Percentiles rank a stretch among this genome's conserved stretches.
phyloP scores from a whole-genome alignment of 2,329 filamentous ascomycete genomes.

The Talaromyces sp. region DNA sequence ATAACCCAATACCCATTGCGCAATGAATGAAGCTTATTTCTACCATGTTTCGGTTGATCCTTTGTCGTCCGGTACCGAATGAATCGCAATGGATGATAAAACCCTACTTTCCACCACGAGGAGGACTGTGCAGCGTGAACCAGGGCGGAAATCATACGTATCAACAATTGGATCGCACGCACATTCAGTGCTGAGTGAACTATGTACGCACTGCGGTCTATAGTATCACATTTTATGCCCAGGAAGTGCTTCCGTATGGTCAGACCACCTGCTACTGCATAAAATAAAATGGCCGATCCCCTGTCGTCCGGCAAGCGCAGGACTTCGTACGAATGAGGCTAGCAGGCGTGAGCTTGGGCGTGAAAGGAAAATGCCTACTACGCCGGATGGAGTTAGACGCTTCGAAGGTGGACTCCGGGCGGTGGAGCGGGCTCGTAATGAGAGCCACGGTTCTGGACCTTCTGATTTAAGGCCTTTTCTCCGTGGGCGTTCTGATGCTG shows the following conservation, averaged over 20 bases:
- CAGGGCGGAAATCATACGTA: background rate
- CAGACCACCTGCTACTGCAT: background rate
- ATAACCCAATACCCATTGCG: slow-evolving; percentile 12
- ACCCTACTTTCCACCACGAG: background rate
- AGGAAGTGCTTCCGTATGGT: slow-evolving; percentile 2
- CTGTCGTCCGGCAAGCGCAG: background rate
- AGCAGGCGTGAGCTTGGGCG: background rate
- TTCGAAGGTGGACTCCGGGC: background rate
- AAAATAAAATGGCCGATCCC: background rate
- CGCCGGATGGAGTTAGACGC: background rate
- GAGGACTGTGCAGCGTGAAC: background rate
- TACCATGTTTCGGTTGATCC: background rate
- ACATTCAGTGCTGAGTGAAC: background rate
- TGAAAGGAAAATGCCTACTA: background rate
- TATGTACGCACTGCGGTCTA: background rate
- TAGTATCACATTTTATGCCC: background rate
- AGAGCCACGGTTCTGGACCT: background rate
- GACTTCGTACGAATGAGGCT: background rate
- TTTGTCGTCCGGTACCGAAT: background rate
- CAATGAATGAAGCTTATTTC: background rate
- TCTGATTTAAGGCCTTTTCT: background rate
- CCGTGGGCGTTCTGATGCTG: background rate
- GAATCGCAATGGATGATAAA: background rate
- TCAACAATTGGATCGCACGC: background rate
- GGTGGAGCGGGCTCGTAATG: background rate